Base-by-base conservation (phyloP, 2,329 filamentous ascomycete species). In the Lomentospora prolificans region DNA sequence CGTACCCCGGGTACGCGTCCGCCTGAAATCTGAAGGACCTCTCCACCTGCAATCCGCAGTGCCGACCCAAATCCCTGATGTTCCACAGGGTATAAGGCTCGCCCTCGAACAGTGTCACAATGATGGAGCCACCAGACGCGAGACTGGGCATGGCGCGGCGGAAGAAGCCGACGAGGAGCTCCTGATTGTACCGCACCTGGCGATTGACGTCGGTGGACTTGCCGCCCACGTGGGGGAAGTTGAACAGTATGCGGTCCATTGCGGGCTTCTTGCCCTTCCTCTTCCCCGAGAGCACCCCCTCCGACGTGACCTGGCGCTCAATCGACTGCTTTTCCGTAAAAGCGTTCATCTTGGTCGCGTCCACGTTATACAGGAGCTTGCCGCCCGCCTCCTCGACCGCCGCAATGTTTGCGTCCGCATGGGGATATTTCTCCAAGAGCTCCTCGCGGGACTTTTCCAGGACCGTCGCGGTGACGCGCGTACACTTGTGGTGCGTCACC, bases 21-120 rank as follows among this genome's bases (percentile, higher is more conserved):
- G 81, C 76, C 59, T 81, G 76, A 65, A 94, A 94, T 57, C 71
- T 72, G 66, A 87, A 91, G 67, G 85, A 90, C 63, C 79, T 74
- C 62, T 84, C 76, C 33, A 90, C 85, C 64, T 81, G 79, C 53
- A 92, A 72, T 4, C 87, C 88, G 3, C 78, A 77, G 67, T 96
- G 89, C 5, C 92, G 79, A 2, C 82, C 94, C 27, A 99, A 75
- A 72, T 96, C 92, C 33, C 85, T 81, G 25, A 97, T 79, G 72
- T 97, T 96, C 94, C 94, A 99, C 1, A 96, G 78, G 2, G 90
- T 92, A 68, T 99, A 99, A 0, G 94, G 94, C 69, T 95, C 87
- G 57, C 87, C 88, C 69, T 96, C 92, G 68, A 99, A 99, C 8
- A 97, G 73, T 0, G 90, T 95, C 22, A 97, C 84, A 54, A 96